A percentile compares a stretch with the other conserved stretches of the same genome.
Evolutionary conservation across 305 asterid genomes (phyloP).

Genomic region (Solanum hybrid): DNA sequence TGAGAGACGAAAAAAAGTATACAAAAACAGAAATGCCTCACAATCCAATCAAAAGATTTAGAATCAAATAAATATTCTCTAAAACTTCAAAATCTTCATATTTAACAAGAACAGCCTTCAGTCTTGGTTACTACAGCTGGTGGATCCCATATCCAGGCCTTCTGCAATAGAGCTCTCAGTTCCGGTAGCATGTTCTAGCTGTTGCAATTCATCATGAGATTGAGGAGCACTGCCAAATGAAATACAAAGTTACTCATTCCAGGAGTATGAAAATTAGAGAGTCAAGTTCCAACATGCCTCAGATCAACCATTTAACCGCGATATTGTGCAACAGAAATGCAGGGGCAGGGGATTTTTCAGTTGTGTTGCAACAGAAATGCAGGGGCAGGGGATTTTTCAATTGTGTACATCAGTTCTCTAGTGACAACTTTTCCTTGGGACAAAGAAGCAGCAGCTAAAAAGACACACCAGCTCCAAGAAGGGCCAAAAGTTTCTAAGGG

Average conservation of each 20-base stretch:
- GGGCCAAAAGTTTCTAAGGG: neutral
- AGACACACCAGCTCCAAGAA: neutral
- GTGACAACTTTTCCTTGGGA: neutral
- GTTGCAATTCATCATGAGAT: slow-evolving; percentile 1
- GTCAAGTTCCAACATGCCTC: neutral
- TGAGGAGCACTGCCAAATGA: neutral
- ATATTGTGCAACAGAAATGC: neutral
- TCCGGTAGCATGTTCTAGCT: neutral
- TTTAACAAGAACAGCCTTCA: neutral
- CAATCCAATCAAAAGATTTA: neutral
- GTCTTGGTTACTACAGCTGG: neutral
- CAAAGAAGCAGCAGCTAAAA: neutral
- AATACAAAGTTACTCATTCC: neutral
- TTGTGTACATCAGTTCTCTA: neutral
- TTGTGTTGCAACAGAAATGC: neutral
- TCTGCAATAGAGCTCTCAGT: slow-evolving; percentile 1
- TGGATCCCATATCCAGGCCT: neutral
- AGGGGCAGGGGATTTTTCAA: neutral
- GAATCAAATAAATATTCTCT: neutral
- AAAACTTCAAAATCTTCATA: neutral
- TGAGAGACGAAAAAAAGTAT: neutral
- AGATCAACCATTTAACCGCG: neutral
- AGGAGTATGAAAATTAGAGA: neutral
- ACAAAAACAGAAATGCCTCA: neutral
- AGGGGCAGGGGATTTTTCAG: neutral